Evolutionary conservation across 1,284 basidiomycete genomes (phyloP).

Genomic region (Cutaneotrichosporon dermatis): DNA sequence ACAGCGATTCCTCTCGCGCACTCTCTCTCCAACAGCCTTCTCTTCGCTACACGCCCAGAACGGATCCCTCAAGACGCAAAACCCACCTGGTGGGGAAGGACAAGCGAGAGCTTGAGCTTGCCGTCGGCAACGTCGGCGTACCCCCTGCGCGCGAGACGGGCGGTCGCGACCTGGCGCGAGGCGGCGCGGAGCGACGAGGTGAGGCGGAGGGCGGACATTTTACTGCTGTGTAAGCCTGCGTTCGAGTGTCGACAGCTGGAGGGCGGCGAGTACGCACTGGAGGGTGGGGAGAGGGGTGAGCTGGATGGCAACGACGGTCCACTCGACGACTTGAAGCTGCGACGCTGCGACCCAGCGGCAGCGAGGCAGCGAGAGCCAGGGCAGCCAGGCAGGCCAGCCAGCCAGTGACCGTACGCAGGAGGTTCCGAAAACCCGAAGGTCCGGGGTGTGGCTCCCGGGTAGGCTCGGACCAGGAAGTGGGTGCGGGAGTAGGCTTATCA

Average conservation of each 20-base stretch:
- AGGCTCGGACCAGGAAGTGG: neutral
- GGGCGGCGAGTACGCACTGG: neutral
- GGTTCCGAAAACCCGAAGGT: conserved; percentile 1
- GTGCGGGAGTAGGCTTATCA: too few species aligned
- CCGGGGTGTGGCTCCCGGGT: conserved; percentile 2
- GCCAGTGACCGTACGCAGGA: neutral
- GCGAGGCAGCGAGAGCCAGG: neutral
- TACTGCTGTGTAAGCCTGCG: conserved; percentile 10
- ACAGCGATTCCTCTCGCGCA: too few species aligned
- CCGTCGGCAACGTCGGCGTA: conserved; percentile 72
- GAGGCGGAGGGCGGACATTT: conserved; percentile 42
- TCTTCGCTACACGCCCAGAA: too few species aligned
- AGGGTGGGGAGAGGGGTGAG: neutral
- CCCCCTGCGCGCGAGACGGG: conserved; percentile 61
- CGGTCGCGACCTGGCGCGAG: conserved; percentile 35
- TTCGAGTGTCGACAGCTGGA: too few species aligned
- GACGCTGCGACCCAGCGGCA: neutral
- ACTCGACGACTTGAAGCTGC: neutral
- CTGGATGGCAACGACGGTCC: neutral
- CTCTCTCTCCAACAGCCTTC: too few species aligned
- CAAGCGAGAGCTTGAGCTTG: conserved; percentile 72
- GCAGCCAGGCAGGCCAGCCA: conserved; percentile 1
- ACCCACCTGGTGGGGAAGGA: conserved; percentile 87
- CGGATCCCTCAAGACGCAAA: neutral
- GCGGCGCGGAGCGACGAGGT: conserved; percentile 44